These are phyloP conservation scores for Blastomyces parvus DNA, from an alignment of 2,329 filamentous ascomycete species.

Conservation along the genomic window DNA sequence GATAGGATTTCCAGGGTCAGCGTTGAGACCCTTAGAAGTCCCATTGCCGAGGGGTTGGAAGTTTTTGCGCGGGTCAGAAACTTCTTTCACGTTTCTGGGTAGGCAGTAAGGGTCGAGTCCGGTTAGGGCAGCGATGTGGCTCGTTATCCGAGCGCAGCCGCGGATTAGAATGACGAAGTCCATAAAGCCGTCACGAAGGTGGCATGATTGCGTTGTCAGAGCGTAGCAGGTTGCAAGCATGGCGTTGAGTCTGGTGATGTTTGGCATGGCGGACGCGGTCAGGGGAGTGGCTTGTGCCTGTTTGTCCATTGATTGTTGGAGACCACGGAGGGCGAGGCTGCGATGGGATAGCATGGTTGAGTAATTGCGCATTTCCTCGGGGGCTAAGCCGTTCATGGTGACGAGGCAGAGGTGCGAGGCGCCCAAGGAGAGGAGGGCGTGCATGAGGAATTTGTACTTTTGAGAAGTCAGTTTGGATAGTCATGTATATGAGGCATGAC, in stretches of 20 bases:
- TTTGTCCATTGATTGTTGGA: neutral
- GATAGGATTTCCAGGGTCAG: neutral
- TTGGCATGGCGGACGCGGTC: neutral
- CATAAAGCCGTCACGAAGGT: constrained; percentile 21
- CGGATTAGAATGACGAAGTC: constrained; percentile 24
- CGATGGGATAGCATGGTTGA: neutral
- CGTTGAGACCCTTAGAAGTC: neutral
- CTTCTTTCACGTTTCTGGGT: neutral
- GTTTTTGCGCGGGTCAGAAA: neutral
- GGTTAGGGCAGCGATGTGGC: neutral
- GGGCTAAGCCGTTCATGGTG: neutral
- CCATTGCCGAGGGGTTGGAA: neutral
- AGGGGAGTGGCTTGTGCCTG: neutral
- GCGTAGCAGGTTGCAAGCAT: constrained; percentile 25
- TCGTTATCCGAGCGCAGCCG: constrained; percentile 9
- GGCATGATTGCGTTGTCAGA: constrained; percentile 21
- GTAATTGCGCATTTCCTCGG: neutral
- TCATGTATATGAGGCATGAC: neutral
- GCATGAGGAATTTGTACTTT: constrained; percentile 2
- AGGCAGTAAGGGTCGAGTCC: neutral
- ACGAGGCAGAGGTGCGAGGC: constrained; percentile 1
- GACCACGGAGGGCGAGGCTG: neutral
- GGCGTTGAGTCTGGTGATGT: constrained; percentile 7
- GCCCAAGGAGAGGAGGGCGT: constrained; percentile 5
- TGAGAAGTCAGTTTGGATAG: neutral